Base-by-base conservation (phyloP, 2,329 filamentous ascomycete species). In the Alternaria alternata region DNA sequence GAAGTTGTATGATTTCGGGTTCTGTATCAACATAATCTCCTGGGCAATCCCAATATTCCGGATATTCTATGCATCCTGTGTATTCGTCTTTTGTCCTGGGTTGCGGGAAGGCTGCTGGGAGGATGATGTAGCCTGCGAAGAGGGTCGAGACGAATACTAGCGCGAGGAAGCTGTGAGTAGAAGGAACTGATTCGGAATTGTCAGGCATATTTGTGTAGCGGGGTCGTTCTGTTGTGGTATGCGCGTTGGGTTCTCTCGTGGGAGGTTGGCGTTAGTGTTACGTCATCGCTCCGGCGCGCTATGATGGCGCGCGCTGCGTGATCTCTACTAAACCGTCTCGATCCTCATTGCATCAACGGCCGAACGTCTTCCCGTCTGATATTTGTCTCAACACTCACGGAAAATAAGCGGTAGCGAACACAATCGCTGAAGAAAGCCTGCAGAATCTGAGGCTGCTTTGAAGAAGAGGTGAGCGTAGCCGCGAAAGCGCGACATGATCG, bases 111-210 rank as follows among this genome's bases (percentile, higher is more conserved):
- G 83, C 85, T 6, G 81, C 83, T 0, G 84, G 84, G 36, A 85
- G 80, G 42, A 86, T 78, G 16, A 86, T 76, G 74, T 85, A 87
- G 28, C 84, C 84, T 0, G 81, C 81, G 1, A 87, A 79, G 3
- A 87, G 77, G 46, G 85, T 76, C 82, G 81, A 87, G 5, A 79
- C 75, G 57, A 79, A 83, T n/a, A 79, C 63, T 9, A 78, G 76
- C 49, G 81, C 81, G 20, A 83, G 74, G 53, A 85, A 77, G 72
- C 83, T 86, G 75, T 85, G 82, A 9, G 78, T 49, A 7, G 75
- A 76, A 3, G 81, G 78, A 47, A 86, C 83, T 38, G 73, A 66
- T 63, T 84, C 81, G n/a, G 39, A 6, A 24, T 18, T 26, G 32
- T 26, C 18, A n/a, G 49, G 7, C 39, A 46, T 32, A 41, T 44